Percentiles rank a stretch among this genome's conserved stretches.
Evolutionary conservation across 2,329 filamentous ascomycete genomes (phyloP).

Genomic region (Ophiostoma angusticollis): DNA sequence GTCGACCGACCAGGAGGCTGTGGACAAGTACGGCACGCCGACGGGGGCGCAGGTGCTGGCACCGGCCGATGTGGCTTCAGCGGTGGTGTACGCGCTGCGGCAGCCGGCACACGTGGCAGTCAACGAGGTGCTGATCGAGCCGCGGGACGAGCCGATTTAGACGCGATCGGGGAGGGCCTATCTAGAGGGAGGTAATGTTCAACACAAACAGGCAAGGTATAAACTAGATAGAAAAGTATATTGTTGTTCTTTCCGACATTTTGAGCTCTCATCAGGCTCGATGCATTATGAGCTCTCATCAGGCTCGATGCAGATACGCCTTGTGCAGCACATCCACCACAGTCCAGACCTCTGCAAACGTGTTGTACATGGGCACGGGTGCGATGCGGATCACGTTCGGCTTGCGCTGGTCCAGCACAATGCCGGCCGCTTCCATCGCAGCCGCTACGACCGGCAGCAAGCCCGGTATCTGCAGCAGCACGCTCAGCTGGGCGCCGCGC

Average conservation of each 20-base stretch:
- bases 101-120: conserved; percentile 66
- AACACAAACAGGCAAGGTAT: no score
- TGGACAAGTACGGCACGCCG: conserved; percentile 68
- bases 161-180: no score
- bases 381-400: conserved; percentile 77
- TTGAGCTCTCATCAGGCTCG: no score
- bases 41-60: conserved; percentile 64
- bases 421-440: conserved; percentile 51
- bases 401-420: conserved; percentile 72
- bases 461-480: conserved; percentile 54
- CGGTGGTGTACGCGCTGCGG: conserved; percentile 61
- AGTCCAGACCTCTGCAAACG: conserved; percentile 51
- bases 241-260: not conserved
- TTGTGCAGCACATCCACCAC: conserved; percentile 17
- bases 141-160: conserved; percentile 60
- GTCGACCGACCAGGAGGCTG: conserved; percentile 61
- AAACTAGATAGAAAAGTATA: no score
- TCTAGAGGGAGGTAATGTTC: no score
- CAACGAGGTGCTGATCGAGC: conserved; percentile 71
- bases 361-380: conserved; percentile 74
- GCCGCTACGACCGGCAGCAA: conserved; percentile 47
- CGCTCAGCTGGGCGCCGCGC: conserved; percentile 67
- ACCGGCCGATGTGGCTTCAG: conserved; percentile 56
- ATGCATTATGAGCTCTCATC: no score
- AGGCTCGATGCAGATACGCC: no score